Conservation (phyloP, 1,284 basidiomycete genomes). For the Puccinia coronata region DNA sequence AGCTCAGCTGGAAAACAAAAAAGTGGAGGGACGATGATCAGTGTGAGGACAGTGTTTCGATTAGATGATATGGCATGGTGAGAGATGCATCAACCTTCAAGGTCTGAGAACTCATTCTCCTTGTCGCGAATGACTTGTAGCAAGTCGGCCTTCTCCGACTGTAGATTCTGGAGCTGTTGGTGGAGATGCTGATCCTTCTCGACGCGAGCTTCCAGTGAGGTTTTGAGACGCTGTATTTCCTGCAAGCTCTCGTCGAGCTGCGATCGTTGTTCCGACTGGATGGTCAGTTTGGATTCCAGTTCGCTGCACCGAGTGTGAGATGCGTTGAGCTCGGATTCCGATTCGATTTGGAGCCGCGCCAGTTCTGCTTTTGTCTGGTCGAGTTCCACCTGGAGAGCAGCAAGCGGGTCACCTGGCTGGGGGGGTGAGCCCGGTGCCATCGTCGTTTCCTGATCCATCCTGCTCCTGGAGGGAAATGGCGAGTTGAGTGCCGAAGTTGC, state of each 20-base stretch:
- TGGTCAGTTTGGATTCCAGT: slow-evolving; percentile 24
- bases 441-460: neutral
- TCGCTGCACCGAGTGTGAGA: slow-evolving; percentile 11
- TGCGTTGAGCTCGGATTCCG: slow-evolving; percentile 33
- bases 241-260: slow-evolving; percentile 30
- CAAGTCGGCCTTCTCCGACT: slow-evolving; percentile 35
- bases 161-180: slow-evolving; percentile 2
- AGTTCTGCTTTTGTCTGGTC: slow-evolving; percentile 38
- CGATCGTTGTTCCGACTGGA: neutral
- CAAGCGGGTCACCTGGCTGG: neutral
- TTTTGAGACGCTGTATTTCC: slow-evolving; percentile 33
- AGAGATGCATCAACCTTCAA: slow-evolving; percentile 30
- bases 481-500: too few species aligned
- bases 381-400: slow-evolving; percentile 18
- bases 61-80: neutral
- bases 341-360: slow-evolving; percentile 39
- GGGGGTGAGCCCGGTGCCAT: neutral
- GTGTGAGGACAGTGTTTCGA: too few species aligned
- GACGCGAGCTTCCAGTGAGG: neutral
- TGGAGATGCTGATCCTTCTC: slow-evolving; percentile 2
- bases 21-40: neutral
- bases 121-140: slow-evolving; percentile 37
- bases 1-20: slow-evolving; percentile 21
- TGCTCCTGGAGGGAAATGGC: neutral
- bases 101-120: slow-evolving; percentile 28